phyloP scores from a whole-genome alignment of 495 filamentous ascomycete genomes.

The Bryoglossum gracile region DNA sequence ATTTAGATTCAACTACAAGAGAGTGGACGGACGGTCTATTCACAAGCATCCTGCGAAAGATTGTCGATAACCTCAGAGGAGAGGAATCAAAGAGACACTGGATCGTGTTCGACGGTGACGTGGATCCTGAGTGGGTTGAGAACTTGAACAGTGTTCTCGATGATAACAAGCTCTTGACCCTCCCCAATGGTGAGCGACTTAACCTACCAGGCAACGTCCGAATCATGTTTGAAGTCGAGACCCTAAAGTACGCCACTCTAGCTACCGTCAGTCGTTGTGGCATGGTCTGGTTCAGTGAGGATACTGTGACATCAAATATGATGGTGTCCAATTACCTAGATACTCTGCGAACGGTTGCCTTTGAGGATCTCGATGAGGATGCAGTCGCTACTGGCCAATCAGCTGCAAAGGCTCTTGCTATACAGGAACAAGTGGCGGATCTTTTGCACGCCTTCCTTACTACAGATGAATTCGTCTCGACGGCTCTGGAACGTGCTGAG shows the following conservation, averaged over 20 bases:
- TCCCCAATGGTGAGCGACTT: slow-evolving; percentile 96
- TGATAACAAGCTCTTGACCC: slow-evolving; percentile 93
- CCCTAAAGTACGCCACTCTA: slow-evolving; percentile 92
- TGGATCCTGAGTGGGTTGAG: slow-evolving; percentile 99
- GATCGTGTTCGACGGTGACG: slow-evolving; percentile 98
- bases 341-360: slow-evolving; percentile 67
- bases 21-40: slow-evolving; percentile 99
- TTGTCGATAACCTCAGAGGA: slow-evolving; percentile 96
- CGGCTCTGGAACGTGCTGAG: slow-evolving; percentile 67
- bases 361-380: slow-evolving; percentile 94
- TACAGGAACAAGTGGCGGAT: slow-evolving; percentile 69
- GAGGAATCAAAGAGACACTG: slow-evolving; percentile 95
- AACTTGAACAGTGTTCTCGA: slow-evolving; percentile 99
- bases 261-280: slow-evolving; percentile 97
- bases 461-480: slow-evolving; percentile 66
- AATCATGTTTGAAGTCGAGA: slow-evolving; percentile 99
- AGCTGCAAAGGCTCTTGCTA: slow-evolving; percentile 64
- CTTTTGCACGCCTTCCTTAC: slow-evolving; percentile 69
- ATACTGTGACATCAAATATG: slow-evolving; percentile 88
- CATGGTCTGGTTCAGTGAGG: slow-evolving; percentile 99
- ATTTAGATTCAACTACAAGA: slow-evolving; percentile 87
- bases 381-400: slow-evolving; percentile 71
- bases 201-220: slow-evolving; percentile 90
- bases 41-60: slow-evolving; percentile 94
- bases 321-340: slow-evolving; percentile 88